Base-by-base conservation (phyloP, 495 filamentous ascomycete species). In the Rhypophila decipiens region DNA sequence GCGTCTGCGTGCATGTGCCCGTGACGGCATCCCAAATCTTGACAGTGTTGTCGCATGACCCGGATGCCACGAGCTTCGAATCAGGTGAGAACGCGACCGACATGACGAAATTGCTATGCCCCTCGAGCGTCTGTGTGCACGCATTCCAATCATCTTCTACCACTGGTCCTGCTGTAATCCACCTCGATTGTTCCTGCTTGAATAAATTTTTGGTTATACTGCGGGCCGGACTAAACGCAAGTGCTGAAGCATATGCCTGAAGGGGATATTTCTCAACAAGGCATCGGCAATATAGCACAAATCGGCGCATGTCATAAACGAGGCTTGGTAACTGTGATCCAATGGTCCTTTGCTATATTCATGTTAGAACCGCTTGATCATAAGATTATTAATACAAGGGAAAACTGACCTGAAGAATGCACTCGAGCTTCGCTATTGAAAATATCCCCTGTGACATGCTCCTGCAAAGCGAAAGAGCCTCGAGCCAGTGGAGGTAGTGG, bases 141-240 rank as follows among this genome's bases (percentile, higher is more conserved):
- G 46, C 46, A 48, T 48, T 48, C 46, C 46, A 48, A 34, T 48
- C 27, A 15, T 31, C 24, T 42, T 48, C 46, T 47, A 47, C 45
- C 15, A 39, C 45, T 36, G 45, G 45, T 19, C n/a, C 23, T 7
- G 45, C 34, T 18, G 12, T 47, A 39, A 47, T 39, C 45, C 45
- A 48, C 35, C 37, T 48, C 36, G 10, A 15, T 48, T 48, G 24
- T 47, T 47, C 45, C 20, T 38, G 34, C 35, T 39, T 47, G 35
- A 47, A 47, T 39, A 38, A 21, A 18, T 24, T 36, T 22, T 39
- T 24, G n/a, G 33, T 37, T 47, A 35, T 27, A n/a, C n/a, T n/a
- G n/a, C 35, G 37, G 21, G 38, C 23, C 18, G 38, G 39, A 13
- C 38, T 42, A 19, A 49, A 49, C 18, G 43, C 27, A 42, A 49